These are phyloP conservation scores for Colletotrichum noveboracense DNA, from an alignment of 2,329 filamentous ascomycete species.

Conservation along the genomic window DNA sequence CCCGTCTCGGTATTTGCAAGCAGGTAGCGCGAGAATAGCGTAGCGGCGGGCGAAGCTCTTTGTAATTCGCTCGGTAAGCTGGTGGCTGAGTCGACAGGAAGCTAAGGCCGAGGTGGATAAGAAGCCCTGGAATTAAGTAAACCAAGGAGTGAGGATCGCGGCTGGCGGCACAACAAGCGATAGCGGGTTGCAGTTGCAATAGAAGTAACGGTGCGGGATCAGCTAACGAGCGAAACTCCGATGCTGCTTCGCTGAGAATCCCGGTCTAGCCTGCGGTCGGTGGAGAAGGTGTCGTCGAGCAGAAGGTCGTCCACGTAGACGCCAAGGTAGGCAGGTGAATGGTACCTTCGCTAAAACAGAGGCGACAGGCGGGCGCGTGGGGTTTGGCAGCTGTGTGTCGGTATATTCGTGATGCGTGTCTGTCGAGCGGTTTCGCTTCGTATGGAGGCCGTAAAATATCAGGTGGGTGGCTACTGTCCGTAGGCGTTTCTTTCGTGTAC, in stretches of 20 bases:
- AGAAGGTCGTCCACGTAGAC: not conserved
- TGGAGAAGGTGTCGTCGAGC: not conserved
- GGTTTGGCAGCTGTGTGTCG: not conserved
- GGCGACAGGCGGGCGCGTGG: not conserved
- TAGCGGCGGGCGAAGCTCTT: not conserved
- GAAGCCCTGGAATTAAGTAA: not conserved
- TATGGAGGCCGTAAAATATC: not conserved
- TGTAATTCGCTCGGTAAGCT: constrained; percentile 15
- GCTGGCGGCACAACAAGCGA: not conserved
- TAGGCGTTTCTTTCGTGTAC: not conserved
- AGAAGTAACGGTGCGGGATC: not conserved
- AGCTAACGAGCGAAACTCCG: not conserved
- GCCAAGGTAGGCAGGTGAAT: not conserved
- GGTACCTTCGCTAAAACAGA: not conserved
- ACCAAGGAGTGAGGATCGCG: not conserved
- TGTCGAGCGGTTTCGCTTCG: not conserved
- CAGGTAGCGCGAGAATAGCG: constrained; percentile 4
- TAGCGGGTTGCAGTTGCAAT: not conserved
- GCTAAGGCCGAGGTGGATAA: constrained; percentile 1
- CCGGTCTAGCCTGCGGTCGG: not conserved
- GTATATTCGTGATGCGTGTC: not conserved
- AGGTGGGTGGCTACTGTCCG: not conserved
- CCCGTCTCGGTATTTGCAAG: constrained; percentile 13
- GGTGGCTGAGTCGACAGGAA: constrained; percentile 11
- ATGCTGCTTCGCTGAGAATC: not conserved